Base-by-base conservation (phyloP, 2,329 filamentous ascomycete species). In the Cercospora sesami region DNA sequence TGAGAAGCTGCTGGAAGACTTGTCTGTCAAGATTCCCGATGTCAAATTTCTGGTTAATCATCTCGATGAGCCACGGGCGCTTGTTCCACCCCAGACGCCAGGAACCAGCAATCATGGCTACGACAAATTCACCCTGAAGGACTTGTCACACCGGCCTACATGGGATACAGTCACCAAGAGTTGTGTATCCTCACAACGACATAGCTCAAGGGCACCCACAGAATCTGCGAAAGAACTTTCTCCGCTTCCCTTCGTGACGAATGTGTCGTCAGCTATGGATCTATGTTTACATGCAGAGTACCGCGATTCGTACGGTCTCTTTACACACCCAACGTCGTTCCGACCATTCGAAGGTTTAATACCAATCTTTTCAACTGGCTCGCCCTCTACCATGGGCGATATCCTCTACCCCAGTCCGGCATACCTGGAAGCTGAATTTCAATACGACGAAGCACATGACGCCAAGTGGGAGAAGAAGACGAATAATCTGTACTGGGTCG, bases 401-500 rank as follows among this genome's bases (percentile, higher is more conserved):
- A 81, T 89, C 0, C 67, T 87, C 4, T 82, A 82, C 28, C 86
- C 86, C 0, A 64, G 48, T 26, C 51, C 58, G 83, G 83, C 82
- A 1, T 87, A 87, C 68, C 71, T 80, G n/a, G 68, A 74, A 66
- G 78, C 81, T 67, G 77, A 81, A 45, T 81, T 83, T 31, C 68
- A 71, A 5, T 87, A 87, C 71, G 74, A 81, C 2, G 73, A 76
- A 0, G 30, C 67, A 0, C 51, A 77, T 1, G 86, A 87, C 66
- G 45, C 81, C 0, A 72, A 76, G 0, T 89, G 86, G 86, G 75
- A 82, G 0, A 58, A 78, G 5, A 89, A 89, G 71, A 71, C 70
- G 1, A 82, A 84, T 42, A 82, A 81, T 3, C 72, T 88, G 0
- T 88, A 88, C 74, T 89, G 86, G 87, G 81, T 83, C 0, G 86